Percentiles rank a stretch among this genome's conserved stretches.
phyloP scores from a whole-genome alignment of 2,329 filamentous ascomycete genomes.

The Fusarium cicatricum region DNA sequence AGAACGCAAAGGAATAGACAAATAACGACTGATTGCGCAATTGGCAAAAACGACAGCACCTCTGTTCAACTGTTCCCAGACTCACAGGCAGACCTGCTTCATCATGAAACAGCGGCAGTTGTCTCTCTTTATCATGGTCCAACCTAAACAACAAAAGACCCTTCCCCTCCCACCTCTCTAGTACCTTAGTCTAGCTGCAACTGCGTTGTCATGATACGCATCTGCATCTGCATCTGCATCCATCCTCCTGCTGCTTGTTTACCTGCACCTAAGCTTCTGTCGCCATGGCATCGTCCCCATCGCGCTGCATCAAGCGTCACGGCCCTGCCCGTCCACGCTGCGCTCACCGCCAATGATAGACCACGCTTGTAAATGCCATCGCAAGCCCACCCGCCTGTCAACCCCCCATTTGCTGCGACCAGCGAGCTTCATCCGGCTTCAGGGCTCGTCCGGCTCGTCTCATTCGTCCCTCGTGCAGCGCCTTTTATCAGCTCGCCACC shows the following conservation, averaged over 20 bases:
- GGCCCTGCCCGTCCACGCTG: constrained; percentile 6
- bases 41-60: no score
- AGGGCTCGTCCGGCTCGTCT: neutral
- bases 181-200: constrained; percentile 15
- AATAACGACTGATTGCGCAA: no score
- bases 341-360: constrained; percentile 35
- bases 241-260: constrained; percentile 30
- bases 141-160: neutral
- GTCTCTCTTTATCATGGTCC: neutral
- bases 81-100: no score
- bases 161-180: no score
- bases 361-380: constrained; percentile 13
- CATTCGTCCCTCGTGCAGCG: neutral
- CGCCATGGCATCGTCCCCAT: constrained; percentile 39
- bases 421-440: neutral
- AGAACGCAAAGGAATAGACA: no score
- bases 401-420: neutral
- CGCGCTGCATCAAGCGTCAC: constrained; percentile 29
- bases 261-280: constrained; percentile 39
- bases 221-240: constrained; percentile 2
- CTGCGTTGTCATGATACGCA: constrained; percentile 35
- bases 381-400: neutral
- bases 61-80: no score
- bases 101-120: no score
- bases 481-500: neutral